Evolutionary conservation across 169 alveolate species (phyloP).

Genomic region (Plasmodium inui): DNA sequence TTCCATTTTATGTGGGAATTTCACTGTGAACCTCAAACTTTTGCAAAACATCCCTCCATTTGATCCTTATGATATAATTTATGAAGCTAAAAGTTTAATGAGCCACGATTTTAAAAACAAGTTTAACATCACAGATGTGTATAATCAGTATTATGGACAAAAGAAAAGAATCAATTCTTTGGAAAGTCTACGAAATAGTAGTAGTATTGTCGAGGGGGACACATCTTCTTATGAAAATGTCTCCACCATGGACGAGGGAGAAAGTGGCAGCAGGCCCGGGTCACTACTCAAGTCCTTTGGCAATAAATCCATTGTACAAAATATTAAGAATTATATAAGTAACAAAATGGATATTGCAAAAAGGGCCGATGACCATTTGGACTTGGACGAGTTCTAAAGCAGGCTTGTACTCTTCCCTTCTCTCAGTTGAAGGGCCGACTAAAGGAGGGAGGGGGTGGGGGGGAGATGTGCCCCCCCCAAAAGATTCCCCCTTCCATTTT

Average conservation of each 20-base stretch:
- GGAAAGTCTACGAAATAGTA: constrained; percentile 25
- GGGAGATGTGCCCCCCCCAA: neutral
- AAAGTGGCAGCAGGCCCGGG: neutral
- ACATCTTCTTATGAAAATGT: constrained; percentile 2
- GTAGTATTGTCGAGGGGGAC: neutral
- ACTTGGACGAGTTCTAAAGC: neutral
- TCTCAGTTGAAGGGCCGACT: neutral
- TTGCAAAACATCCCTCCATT: constrained; percentile 75
- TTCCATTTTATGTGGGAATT: constrained; percentile 64
- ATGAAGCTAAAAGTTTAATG: constrained; percentile 69
- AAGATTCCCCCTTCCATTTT: neutral
- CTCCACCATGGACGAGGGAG: neutral
- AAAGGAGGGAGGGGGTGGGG: neutral
- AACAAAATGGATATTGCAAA: constrained; percentile 45
- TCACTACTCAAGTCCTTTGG: constrained; percentile 2
- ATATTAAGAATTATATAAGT: constrained; percentile 62
- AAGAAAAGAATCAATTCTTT: constrained; percentile 38
- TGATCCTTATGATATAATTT: constrained; percentile 71
- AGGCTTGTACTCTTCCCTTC: neutral
- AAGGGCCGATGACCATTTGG: neutral
- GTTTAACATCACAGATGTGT: constrained; percentile 39
- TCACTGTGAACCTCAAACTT: constrained; percentile 70
- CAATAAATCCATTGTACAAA: constrained; percentile 56
- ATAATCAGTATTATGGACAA: constrained; percentile 36
- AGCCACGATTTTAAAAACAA: constrained; percentile 31